phyloP scores from a whole-genome alignment of 2,329 filamentous ascomycete genomes.

The Aspergillus hortae region DNA sequence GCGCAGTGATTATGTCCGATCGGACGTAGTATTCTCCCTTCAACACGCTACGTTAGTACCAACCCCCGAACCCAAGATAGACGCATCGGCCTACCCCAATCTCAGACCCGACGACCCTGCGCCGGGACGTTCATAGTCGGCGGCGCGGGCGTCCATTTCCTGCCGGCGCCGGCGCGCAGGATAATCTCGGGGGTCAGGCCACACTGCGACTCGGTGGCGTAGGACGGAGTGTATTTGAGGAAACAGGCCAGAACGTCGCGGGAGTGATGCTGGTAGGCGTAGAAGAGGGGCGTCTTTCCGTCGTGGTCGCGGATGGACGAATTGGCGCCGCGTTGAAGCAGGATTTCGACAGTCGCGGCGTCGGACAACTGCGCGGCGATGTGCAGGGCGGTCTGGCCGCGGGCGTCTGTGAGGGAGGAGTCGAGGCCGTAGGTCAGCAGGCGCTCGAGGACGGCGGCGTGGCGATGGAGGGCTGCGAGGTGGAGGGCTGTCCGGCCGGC shows the following conservation, averaged over 20 bases:
- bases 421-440: slow-evolving; percentile 2
- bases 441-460: background rate
- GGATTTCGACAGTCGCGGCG: background rate
- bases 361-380: slow-evolving; percentile 8
- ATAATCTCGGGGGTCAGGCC: slow-evolving; percentile 7
- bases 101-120: background rate
- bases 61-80: no score
- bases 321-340: background rate
- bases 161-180: background rate
- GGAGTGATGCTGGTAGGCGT: slow-evolving; percentile 9
- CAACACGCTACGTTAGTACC: no score
- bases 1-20: no score
- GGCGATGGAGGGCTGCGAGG: slow-evolving; percentile 4
- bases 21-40: no score
- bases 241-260: slow-evolving; percentile 1
- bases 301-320: slow-evolving; percentile 4
- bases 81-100: no score
- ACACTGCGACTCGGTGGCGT: background rate
- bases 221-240: background rate
- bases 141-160: slow-evolving; percentile 1
- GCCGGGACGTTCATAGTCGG: background rate
- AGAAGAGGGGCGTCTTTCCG: slow-evolving; percentile 5
- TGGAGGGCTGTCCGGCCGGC: slow-evolving; percentile 9
- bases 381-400: slow-evolving; percentile 7
- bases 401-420: background rate